Conservation (phyloP, 2,329 filamentous ascomycete species). For the Diaporthe vexans region DNA sequence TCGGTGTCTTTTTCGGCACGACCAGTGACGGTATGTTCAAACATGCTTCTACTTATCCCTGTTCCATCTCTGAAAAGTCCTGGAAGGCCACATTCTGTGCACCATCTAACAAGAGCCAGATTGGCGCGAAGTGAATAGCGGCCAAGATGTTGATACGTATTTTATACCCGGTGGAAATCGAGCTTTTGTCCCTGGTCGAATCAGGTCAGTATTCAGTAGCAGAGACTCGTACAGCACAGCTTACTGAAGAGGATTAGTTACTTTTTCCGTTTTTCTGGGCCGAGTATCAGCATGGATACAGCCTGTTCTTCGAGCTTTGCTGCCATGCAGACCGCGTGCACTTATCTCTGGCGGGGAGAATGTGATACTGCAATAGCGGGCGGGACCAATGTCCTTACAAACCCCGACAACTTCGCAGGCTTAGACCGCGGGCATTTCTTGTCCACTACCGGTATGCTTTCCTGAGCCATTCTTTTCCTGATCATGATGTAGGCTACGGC, state of each 20-base stretch:
- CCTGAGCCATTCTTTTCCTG: too few species aligned
- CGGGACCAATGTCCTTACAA: conserved; percentile 73
- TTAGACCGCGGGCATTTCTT: conserved; percentile 74
- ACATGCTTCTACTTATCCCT: not conserved
- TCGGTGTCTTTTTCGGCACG: conserved; percentile 75
- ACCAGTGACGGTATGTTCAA: conserved; percentile 60
- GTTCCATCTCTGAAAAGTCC: not conserved
- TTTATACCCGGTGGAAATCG: conserved; percentile 48
- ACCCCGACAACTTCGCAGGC: conserved; percentile 74
- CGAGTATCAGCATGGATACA: conserved; percentile 54
- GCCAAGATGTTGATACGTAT: conserved; percentile 46
- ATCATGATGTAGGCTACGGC: conserved; percentile 32
- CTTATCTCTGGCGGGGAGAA: conserved; percentile 72
- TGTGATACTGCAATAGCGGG: conserved; percentile 75
- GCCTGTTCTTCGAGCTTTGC: conserved; percentile 55
- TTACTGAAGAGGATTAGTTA: conserved; percentile 43
- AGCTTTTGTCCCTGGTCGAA: conserved; percentile 51
- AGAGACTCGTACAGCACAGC: not conserved
- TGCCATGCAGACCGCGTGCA: conserved; percentile 56
- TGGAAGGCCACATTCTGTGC: conserved; percentile 37
- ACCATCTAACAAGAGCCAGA: conserved; percentile 2
- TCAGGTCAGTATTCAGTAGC: conserved; percentile 42
- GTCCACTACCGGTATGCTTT: conserved; percentile 51
- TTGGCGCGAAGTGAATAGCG: conserved; percentile 71
- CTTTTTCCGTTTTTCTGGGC: conserved; percentile 52